These are phyloP conservation scores for Xerocomus brunneocitrinus DNA, from an alignment of 768 basidiomycete genomes.

Conservation along the genomic window DNA sequence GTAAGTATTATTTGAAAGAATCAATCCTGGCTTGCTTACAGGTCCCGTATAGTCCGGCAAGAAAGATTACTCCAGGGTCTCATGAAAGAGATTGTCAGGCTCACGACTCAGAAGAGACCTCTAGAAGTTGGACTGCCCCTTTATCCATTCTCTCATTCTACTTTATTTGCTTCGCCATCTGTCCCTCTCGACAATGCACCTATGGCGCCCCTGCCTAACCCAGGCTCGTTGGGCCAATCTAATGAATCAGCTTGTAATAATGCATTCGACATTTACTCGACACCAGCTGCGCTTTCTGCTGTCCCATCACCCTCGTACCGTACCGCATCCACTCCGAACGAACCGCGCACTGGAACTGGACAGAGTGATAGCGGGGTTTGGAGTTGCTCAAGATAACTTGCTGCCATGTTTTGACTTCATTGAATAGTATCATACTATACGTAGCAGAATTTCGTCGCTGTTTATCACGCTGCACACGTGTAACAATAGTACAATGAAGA, in stretches of 20 bases:
- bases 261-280: conserved; percentile 9
- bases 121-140: conserved; percentile 76
- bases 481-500: not conserved
- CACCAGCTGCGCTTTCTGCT: not conserved
- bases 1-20: conserved; percentile 41
- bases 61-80: conserved; percentile 77
- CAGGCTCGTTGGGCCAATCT: conserved; percentile 7
- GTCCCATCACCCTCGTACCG: conserved; percentile 3
- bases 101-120: conserved; percentile 77
- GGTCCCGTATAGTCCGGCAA: conserved; percentile 58
- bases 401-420: not conserved
- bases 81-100: conserved; percentile 79
- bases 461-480: not conserved
- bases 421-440: conserved; percentile 6
- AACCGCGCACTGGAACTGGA: conserved; percentile 1
- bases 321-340: conserved; percentile 5
- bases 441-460: not conserved
- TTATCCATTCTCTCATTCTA: conserved; percentile 73
- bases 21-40: conserved; percentile 2
- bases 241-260: conserved; percentile 3
- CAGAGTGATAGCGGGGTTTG: conserved; percentile 4
- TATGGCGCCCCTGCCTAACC: conserved; percentile 29
- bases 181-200: conserved; percentile 28
- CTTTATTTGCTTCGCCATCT: conserved; percentile 53
- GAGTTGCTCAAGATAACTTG: conserved; percentile 9